Evolutionary conservation across 805 yeast species (phyloP).

Genomic region (Candida silvicultrix): DNA sequence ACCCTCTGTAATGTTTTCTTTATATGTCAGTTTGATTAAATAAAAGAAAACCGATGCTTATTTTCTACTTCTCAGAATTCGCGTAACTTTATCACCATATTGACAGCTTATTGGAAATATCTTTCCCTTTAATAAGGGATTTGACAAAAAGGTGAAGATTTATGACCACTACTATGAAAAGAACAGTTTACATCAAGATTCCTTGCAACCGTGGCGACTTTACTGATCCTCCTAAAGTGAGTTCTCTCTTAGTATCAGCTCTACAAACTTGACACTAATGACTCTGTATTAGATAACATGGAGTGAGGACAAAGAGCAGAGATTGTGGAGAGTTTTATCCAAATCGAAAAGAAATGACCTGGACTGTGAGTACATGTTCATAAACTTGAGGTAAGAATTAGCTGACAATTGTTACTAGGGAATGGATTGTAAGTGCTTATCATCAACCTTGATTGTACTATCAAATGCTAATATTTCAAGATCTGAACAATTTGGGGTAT

Average conservation of each 20-base stretch:
- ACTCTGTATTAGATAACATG: conserved; percentile 12
- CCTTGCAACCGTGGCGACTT: conserved; percentile 21
- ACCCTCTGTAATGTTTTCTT: no score
- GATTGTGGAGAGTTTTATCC: conserved; percentile 19
- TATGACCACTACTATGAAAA: neutral
- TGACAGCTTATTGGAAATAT: no score
- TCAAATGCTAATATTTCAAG: no score
- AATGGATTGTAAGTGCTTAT: conserved; percentile 1
- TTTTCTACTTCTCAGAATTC: neutral
- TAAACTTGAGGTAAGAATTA: no score
- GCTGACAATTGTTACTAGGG: neutral
- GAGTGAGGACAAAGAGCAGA: conserved; percentile 18
- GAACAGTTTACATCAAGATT: conserved; percentile 16
- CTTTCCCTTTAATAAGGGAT: no score
- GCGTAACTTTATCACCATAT: neutral
- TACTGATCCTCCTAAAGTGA: conserved; percentile 17
- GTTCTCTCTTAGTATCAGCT: conserved; percentile 1
- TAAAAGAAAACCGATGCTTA: neutral
- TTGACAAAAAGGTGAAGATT: neutral
- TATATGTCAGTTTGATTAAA: neutral
- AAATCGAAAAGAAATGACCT: conserved; percentile 20
- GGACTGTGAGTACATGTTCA: conserved; percentile 9
- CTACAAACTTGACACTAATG: neutral
- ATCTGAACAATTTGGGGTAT: conserved; percentile 15
- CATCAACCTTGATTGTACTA: no score